phyloP scores from a whole-genome alignment of 2,329 filamentous ascomycete species.

The Talaromyces sp. region DNA sequence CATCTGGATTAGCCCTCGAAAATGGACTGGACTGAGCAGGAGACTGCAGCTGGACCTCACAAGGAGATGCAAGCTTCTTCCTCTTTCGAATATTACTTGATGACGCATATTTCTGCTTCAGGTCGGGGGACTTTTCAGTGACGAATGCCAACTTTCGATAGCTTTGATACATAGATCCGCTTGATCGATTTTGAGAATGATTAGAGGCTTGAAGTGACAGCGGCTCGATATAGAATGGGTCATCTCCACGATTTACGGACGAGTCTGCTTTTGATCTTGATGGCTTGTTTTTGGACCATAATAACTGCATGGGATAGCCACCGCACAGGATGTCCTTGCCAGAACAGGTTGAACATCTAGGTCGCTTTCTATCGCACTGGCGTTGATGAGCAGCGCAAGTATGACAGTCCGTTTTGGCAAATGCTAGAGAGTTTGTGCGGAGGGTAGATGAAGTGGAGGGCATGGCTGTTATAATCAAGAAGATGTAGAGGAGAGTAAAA shows the following conservation, averaged over 20 bases:
- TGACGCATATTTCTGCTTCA: not conserved
- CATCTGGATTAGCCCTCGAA: not conserved
- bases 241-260: not conserved
- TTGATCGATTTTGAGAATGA: not conserved
- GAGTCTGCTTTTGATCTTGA: not conserved
- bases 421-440: slow-evolving; percentile 16
- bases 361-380: slow-evolving; percentile 15
- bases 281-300: not conserved
- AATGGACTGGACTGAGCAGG: not conserved
- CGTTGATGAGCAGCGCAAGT: slow-evolving; percentile 13
- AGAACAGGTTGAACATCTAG: slow-evolving; percentile 19
- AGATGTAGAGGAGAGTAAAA: not conserved
- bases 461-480: not conserved
- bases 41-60: not conserved
- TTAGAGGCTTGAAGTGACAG: slow-evolving; percentile 7
- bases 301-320: slow-evolving; percentile 16
- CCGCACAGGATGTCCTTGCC: slow-evolving; percentile 11
- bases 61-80: not conserved
- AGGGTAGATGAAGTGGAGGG: not conserved
- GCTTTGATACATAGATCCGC: not conserved
- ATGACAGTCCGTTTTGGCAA: slow-evolving; percentile 17
- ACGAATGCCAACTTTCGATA: slow-evolving; percentile 6
- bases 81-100: not conserved
- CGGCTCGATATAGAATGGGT: slow-evolving; percentile 10
- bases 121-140: not conserved